Evolutionary conservation across 1,284 basidiomycete species (phyloP), one percentile per base, ranked within the genome.

Genomic region (Gomphus sp.): DNA sequence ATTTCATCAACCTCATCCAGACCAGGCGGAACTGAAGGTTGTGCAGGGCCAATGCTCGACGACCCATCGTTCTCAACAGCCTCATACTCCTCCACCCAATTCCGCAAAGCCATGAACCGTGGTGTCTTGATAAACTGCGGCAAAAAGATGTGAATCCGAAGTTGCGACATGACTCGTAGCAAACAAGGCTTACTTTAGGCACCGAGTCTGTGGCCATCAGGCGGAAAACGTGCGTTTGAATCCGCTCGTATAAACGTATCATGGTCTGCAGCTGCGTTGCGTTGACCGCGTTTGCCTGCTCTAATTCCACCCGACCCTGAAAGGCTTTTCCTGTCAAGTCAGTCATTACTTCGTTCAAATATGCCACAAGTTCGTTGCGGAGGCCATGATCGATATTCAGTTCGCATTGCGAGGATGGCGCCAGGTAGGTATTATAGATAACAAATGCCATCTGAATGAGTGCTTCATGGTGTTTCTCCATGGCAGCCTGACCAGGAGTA

Each of bases 181-280:
- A 58, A 44, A 10, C 22, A 47, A n/a, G 45, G 67, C 14, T 56
- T 65, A 91, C 91, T 82, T 94, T 94, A 22, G 95, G 95, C 33
- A 98, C 89, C 8, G 94, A 98, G 72, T 99, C 96, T 59, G 93
- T 97, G 8, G 96, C 95, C 91, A 99, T 97, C 64, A 98, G 73
- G 56, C 95, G 82, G 80, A 98, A 98, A 65, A 98, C 94, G 70
- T 98, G 94, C 43, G 82, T 88, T 74, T 98, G 96, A 61, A 99
- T 98, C 59, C 94, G 85, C 73, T 96, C 95, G 73, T 98, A 99
- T 65, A 98, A 75, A 63, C 84, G 79, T 65, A 99, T 93, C 80
- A 98, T 88, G 56, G 85, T 91, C 75, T 97, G 93, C 56, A 99
- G 77, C 72, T 99, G 96, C 48, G 90, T 96, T 34, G 94, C 95